Conservation (phyloP, 1,284 basidiomycete genomes). For the Ustilago hordei region DNA sequence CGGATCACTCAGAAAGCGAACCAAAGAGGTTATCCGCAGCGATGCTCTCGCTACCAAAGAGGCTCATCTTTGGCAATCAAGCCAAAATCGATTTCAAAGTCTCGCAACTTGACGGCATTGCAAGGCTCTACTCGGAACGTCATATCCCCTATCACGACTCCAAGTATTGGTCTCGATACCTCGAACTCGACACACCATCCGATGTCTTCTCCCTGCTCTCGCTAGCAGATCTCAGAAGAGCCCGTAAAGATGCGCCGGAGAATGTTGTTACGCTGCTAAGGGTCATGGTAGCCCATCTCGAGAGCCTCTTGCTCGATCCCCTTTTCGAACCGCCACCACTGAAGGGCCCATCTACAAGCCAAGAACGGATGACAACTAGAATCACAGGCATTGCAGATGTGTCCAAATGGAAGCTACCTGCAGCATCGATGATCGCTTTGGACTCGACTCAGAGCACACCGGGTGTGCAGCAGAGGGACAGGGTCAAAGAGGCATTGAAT, state of each 20-base stretch:
- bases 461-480: slow-evolving; percentile 34
- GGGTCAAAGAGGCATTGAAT: slow-evolving; percentile 62
- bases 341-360: slow-evolving; percentile 12
- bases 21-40: not conserved
- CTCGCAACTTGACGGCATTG: slow-evolving; percentile 46
- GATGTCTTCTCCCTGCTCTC: slow-evolving; percentile 60
- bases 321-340: slow-evolving; percentile 53
- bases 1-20: not conserved
- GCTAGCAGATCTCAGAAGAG: slow-evolving; percentile 54
- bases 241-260: slow-evolving; percentile 53
- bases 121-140: slow-evolving; percentile 59
- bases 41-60: slow-evolving; percentile 46
- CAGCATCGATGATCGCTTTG: slow-evolving; percentile 23
- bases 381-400: slow-evolving; percentile 29
- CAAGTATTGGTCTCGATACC: slow-evolving; percentile 59
- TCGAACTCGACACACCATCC: slow-evolving; percentile 53
- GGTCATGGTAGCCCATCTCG: slow-evolving; percentile 63
- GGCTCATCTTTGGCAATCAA: slow-evolving; percentile 49
- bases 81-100: slow-evolving; percentile 52
- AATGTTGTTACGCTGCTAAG: slow-evolving; percentile 63
- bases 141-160: slow-evolving; percentile 59
- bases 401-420: slow-evolving; percentile 34
- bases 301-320: slow-evolving; percentile 60
- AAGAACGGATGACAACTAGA: slow-evolving; percentile 10
- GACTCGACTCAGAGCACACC: slow-evolving; percentile 8